phyloP scores from a whole-genome alignment of 163 green algal species.

The Chlamydomonas reinhardtii region DNA sequence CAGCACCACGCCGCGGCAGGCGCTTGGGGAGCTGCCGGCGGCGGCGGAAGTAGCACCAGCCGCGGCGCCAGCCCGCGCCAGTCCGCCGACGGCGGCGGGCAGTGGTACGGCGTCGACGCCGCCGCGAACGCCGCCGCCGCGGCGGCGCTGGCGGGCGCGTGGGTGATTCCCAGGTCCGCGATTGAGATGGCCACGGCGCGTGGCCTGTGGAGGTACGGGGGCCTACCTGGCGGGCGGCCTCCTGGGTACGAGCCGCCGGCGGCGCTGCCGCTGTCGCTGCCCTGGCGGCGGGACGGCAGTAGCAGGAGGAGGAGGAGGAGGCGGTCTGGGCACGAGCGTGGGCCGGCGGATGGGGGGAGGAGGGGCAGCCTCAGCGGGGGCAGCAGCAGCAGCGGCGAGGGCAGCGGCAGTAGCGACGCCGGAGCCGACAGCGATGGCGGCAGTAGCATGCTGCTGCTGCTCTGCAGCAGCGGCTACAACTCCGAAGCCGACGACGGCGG shows the following conservation, averaged over 20 bases:
- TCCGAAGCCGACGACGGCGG: no score
- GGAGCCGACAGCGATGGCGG: background rate
- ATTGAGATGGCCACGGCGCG: background rate
- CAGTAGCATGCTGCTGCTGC: background rate
- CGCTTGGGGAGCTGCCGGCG: no score
- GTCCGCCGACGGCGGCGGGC: no score
- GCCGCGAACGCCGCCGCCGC: background rate
- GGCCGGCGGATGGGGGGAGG: no score
- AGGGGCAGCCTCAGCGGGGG: background rate
- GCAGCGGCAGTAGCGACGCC: background rate
- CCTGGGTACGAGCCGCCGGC: background rate
- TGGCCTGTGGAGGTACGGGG: background rate
- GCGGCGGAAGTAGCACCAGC: no score
- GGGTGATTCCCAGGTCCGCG: background rate
- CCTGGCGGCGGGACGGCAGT: background rate
- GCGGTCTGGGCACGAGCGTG: no score
- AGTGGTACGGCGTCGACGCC: background rate
- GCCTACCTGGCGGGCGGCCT: background rate
- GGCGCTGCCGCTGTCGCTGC: background rate
- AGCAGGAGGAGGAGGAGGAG: no score
- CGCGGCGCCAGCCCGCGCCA: no score
- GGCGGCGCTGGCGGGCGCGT: background rate
- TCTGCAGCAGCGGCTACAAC: no score
- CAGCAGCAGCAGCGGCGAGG: background rate
- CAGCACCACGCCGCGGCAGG: no score